Evolutionary conservation across 257 asterid species (phyloP).

Genomic region (Cinchona pubescens): DNA sequence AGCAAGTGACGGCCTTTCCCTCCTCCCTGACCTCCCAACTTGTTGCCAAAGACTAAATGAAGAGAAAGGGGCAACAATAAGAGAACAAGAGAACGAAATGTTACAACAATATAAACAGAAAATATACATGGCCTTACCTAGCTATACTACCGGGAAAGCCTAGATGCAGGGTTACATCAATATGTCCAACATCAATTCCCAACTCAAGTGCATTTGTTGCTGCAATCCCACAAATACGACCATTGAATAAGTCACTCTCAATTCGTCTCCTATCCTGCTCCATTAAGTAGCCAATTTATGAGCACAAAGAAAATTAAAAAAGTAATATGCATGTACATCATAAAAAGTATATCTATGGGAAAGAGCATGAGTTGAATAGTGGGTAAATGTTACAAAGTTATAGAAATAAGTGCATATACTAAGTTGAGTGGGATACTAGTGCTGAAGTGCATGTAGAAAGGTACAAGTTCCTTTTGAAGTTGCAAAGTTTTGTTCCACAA

Average conservation of each 20-base stretch:
- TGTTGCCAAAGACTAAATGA: slow-evolving; percentile 84
- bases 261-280: slow-evolving; percentile 90
- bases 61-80: slow-evolving; percentile 15
- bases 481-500: no score
- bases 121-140: slow-evolving; percentile 44
- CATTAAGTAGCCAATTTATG: slow-evolving; percentile 25
- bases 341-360: no score
- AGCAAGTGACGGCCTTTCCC: no score
- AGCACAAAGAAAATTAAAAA: no score
- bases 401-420: no score
- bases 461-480: no score
- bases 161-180: slow-evolving; percentile 91
- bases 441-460: background rate
- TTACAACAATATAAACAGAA: slow-evolving; percentile 24
- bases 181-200: slow-evolving; percentile 96
- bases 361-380: no score
- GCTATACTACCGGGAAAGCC: slow-evolving; percentile 99
- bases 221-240: slow-evolving; percentile 76
- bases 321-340: no score
- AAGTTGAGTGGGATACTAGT: no score
- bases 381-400: no score
- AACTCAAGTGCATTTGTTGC: slow-evolving; percentile 98
- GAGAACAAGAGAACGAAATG: slow-evolving; percentile 14
- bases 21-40: slow-evolving; percentile 99
- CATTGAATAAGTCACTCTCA: slow-evolving; percentile 73